Evolutionary conservation across 2,329 filamentous ascomycete species (phyloP).

Genomic region (Xylaria sp.): DNA sequence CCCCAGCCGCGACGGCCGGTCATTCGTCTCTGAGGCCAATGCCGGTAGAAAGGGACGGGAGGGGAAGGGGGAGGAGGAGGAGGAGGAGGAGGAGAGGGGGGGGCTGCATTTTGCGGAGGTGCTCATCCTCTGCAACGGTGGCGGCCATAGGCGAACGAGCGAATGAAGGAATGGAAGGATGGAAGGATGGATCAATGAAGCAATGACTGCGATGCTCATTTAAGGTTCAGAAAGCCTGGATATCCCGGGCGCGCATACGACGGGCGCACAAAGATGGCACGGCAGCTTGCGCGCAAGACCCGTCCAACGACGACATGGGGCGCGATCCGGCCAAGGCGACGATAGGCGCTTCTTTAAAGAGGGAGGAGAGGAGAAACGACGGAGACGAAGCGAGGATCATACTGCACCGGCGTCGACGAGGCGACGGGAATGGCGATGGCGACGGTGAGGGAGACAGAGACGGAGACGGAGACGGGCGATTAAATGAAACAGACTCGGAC

Average conservation of each 20-base stretch:
- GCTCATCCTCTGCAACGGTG: conserved; percentile 28
- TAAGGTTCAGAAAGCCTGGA: neutral
- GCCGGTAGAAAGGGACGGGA: neutral
- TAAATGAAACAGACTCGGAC: conserved; percentile 27
- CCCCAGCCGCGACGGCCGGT: neutral
- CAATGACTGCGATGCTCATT: neutral
- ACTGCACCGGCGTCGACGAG: too few relatives aligned
- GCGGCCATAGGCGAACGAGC: neutral
- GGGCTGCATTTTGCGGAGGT: conserved; percentile 24
- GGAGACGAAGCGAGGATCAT: too few relatives aligned
- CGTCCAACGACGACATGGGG: conserved; percentile 12
- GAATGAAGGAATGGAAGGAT: neutral
- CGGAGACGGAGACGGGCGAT: conserved; percentile 27
- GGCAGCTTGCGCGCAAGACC: conserved; percentile 25
- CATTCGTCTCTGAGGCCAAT: neutral
- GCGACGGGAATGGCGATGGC: neutral
- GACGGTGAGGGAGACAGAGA: neutral
- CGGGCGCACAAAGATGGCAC: conserved; percentile 25
- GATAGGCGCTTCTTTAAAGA: neutral
- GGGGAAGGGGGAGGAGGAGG: conserved; percentile 9
- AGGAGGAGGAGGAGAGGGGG: conserved; percentile 9
- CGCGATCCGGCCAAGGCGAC: neutral
- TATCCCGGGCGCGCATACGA: conserved; percentile 25
- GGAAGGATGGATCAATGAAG: too few relatives aligned
- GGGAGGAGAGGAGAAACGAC: neutral